phyloP scores from a whole-genome alignment of 306 rosid genomes.

The Biancaea sappan region DNA sequence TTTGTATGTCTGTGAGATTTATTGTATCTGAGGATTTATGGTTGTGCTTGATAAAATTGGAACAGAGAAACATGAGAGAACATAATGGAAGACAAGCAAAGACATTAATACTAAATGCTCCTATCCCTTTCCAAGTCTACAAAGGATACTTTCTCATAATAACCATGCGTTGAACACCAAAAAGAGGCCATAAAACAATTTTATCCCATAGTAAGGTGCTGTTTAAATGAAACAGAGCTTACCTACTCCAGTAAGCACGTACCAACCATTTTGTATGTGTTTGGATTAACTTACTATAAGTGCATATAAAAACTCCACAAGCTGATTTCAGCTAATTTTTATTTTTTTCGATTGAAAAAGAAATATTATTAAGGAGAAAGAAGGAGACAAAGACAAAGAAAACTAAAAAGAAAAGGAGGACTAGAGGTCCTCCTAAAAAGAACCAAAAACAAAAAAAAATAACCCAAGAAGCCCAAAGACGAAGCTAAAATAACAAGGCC shows the following conservation, averaged over 20 bases:
- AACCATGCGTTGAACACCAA: background rate
- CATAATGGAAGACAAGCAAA: background rate
- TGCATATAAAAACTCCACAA: background rate
- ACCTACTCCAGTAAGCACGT: background rate
- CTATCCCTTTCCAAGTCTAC: background rate
- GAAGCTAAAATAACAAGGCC: no score
- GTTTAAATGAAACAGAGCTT: background rate
- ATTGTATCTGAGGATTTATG: background rate
- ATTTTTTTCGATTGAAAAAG: no score
- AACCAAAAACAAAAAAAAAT: no score
- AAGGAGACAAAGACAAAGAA: no score
- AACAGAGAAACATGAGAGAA: background rate
- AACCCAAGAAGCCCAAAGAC: no score
- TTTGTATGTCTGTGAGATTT: slow-evolving; percentile 9
- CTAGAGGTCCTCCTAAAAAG: no score
- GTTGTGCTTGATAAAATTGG: slow-evolving; percentile 11
- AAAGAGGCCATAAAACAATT: background rate
- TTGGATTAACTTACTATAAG: background rate
- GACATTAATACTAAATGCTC: background rate
- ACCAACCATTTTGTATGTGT: background rate
- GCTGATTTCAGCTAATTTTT: background rate
- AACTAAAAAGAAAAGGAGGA: no score
- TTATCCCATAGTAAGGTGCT: background rate
- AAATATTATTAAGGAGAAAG: no score
- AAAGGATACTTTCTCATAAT: background rate